Percentiles rank a stretch among this genome's conserved stretches.
Conservation (phyloP, 2,329 filamentous ascomycete species). For the Paraphaeosphaeria sporulosa region DNA sequence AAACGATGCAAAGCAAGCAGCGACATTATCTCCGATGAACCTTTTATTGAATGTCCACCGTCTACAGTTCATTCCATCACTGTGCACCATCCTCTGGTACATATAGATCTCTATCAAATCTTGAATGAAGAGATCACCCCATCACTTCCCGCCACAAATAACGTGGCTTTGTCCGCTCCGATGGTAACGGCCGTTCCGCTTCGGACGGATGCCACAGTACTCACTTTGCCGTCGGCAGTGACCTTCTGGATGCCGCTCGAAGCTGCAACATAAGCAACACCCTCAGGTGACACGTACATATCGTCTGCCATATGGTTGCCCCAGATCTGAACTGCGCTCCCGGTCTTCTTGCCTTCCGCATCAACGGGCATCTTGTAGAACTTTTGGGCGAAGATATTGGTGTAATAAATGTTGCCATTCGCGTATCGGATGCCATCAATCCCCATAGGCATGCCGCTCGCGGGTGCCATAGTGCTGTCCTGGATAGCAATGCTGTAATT, state of each 20-base stretch:
- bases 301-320: conserved; percentile 25
- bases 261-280: conserved; percentile 26
- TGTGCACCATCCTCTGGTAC: background rate
- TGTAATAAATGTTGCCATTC: conserved; percentile 29
- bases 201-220: conserved; percentile 18
- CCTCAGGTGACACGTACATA: conserved; percentile 25
- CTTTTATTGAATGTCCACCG: background rate
- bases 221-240: conserved; percentile 22
- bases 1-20: background rate
- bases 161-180: conserved; percentile 24
- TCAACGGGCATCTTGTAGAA: conserved; percentile 30
- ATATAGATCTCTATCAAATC: conserved; percentile 1
- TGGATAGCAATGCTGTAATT: conserved; percentile 25
- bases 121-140: conserved; percentile 21
- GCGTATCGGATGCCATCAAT: conserved; percentile 29
- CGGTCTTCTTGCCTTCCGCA: conserved; percentile 24
- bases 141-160: conserved; percentile 22
- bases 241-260: conserved; percentile 21
- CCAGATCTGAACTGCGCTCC: conserved; percentile 25
- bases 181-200: conserved; percentile 22
- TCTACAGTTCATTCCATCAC: background rate
- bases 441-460: conserved; percentile 21
- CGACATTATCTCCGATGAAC: background rate
- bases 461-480: conserved; percentile 24
- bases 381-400: conserved; percentile 31